Evolutionary conservation across 2,329 filamentous ascomycete genomes (phyloP).

Genomic region (Fusarium veterinarium): DNA sequence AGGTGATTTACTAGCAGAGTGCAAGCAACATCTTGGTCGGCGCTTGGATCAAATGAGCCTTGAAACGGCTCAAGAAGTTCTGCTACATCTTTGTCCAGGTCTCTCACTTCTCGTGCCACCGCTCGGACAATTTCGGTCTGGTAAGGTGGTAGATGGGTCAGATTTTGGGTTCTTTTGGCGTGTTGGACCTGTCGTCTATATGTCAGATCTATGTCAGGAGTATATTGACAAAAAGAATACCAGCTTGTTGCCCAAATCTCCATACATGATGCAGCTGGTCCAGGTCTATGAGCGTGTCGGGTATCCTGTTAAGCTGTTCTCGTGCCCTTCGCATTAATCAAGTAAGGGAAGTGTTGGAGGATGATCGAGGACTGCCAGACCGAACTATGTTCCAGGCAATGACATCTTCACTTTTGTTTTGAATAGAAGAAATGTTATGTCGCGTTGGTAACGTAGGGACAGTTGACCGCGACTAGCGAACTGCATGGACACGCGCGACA

Average conservation of each 20-base stretch:
- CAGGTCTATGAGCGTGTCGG: slow-evolving; percentile 8
- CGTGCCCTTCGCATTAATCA: neutral
- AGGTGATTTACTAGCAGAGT: slow-evolving; percentile 93
- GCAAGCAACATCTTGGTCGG: slow-evolving; percentile 86
- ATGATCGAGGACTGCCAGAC: neutral
- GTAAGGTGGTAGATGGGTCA: slow-evolving; percentile 88
- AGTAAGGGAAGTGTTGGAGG: neutral
- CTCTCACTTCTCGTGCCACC: slow-evolving; percentile 90
- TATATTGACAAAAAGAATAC: slow-evolving; percentile 56
- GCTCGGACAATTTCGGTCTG: slow-evolving; percentile 90
- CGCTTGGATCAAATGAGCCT: slow-evolving; percentile 84
- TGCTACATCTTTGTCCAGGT: slow-evolving; percentile 87
- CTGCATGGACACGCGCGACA: slow-evolving; percentile 25
- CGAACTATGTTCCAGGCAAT: slow-evolving; percentile 10
- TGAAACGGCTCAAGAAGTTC: slow-evolving; percentile 84
- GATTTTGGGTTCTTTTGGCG: slow-evolving; percentile 91
- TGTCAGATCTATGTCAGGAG: slow-evolving; percentile 7
- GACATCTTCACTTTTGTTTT: slow-evolving; percentile 13
- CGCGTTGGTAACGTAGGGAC: slow-evolving; percentile 20
- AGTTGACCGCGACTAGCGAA: slow-evolving; percentile 26
- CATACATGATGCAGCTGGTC: slow-evolving; percentile 73
- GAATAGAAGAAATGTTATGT: slow-evolving; percentile 13
- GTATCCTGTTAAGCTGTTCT: neutral
- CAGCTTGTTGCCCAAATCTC: slow-evolving; percentile 87
- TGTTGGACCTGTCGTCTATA: slow-evolving; percentile 79